These are phyloP conservation scores for Tillandsia leiboldiana DNA, from an alignment of 176 grass and related monocot genomes.

Conservation along the genomic window DNA sequence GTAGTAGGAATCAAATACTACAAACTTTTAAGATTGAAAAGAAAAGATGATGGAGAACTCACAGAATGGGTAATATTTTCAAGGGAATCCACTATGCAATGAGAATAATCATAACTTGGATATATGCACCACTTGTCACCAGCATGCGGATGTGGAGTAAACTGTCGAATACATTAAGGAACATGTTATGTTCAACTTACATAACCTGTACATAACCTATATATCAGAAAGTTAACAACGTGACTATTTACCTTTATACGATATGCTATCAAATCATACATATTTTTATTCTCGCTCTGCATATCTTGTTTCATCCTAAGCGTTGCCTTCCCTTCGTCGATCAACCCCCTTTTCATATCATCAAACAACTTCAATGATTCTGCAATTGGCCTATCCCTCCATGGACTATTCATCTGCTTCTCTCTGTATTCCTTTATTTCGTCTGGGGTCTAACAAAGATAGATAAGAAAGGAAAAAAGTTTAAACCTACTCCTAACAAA, in stretches of 20 bases:
- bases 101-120: slow-evolving; percentile 94
- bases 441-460: slow-evolving; percentile 55
- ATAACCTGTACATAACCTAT: neutral
- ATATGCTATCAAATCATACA: slow-evolving; percentile 96
- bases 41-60: slow-evolving; percentile 15
- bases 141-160: slow-evolving; percentile 87
- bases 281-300: slow-evolving; percentile 98
- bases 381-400: slow-evolving; percentile 79
- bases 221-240: neutral
- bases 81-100: slow-evolving; percentile 97
- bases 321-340: slow-evolving; percentile 76
- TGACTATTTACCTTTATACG: slow-evolving; percentile 77
- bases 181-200: neutral
- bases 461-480: slow-evolving; percentile 18
- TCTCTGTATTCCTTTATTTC: slow-evolving; percentile 96
- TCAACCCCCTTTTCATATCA: slow-evolving; percentile 77
- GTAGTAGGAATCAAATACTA: no score
- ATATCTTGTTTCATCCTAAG: slow-evolving; percentile 97
- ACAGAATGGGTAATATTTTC: slow-evolving; percentile 98
- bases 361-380: slow-evolving; percentile 88
- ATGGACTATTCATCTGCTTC: slow-evolving; percentile 92
- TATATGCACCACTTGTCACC: slow-evolving; percentile 99
- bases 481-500: neutral
- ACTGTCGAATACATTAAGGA: slow-evolving; percentile 31
- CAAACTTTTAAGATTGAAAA: neutral